Percentiles rank a stretch among this genome's conserved stretches.
Evolutionary conservation across 106 monocot species (phyloP).

Genomic region (Allium fistulosum): DNA sequence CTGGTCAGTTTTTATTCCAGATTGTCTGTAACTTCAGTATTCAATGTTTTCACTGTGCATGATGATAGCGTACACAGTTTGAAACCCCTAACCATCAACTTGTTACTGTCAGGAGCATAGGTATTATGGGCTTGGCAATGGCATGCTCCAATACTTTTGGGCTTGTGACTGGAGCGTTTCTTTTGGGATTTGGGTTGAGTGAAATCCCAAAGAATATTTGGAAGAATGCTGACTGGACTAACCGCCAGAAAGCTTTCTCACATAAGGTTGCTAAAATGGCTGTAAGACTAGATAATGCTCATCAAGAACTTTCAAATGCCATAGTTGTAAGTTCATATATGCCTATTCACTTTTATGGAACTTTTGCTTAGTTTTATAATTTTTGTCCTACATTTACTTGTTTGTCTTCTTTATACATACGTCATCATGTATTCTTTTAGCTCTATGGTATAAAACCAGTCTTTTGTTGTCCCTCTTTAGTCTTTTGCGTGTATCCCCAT

Average conservation of each 20-base stretch:
- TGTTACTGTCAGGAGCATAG: slow-evolving; percentile 39
- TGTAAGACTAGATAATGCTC: slow-evolving; percentile 91
- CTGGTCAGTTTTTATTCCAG: slow-evolving; percentile 35
- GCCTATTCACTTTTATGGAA: not conserved
- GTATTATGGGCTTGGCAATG: slow-evolving; percentile 77
- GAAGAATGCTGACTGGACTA: slow-evolving; percentile 87
- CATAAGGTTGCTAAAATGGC: slow-evolving; percentile 98
- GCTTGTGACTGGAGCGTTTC: slow-evolving; percentile 98
- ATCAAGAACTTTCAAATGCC: slow-evolving; percentile 95
- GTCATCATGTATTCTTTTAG: too few relatives aligned
- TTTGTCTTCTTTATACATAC: not conserved
- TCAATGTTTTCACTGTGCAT: not conserved
- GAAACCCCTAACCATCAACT: not conserved
- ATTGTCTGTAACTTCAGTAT: not conserved
- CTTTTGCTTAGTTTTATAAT: not conserved
- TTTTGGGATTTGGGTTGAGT: slow-evolving; percentile 97
- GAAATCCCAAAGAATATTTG: slow-evolving; percentile 97
- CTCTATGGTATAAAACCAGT: too few relatives aligned
- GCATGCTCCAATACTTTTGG: slow-evolving; percentile 99
- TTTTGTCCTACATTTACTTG: not conserved
- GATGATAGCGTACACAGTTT: not conserved
- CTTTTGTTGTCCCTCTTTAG: too few relatives aligned
- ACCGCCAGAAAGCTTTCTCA: slow-evolving; percentile 91
- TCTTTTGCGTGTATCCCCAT: too few relatives aligned
- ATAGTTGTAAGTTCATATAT: slow-evolving; percentile 61